These are phyloP conservation scores for Verticillium klebahnii DNA, from an alignment of 2,329 filamentous ascomycete genomes.

Conservation along the genomic window DNA sequence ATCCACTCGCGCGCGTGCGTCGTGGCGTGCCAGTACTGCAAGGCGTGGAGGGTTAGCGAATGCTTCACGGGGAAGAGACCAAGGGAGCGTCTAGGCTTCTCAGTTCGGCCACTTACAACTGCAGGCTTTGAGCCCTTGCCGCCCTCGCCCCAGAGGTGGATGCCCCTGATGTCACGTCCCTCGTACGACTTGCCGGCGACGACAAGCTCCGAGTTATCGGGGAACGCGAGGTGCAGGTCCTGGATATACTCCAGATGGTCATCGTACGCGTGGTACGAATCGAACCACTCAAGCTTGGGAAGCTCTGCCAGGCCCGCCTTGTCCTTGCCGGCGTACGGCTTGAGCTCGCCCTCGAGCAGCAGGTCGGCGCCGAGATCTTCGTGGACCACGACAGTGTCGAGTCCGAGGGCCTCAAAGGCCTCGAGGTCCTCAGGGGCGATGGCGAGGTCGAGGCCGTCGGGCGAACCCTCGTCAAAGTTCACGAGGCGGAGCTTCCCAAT, in stretches of 20 bases:
- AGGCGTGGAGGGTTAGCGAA: not conserved
- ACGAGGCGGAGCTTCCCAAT: conserved; percentile 19
- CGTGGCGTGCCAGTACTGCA: conserved; percentile 46
- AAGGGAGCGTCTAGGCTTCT: no score
- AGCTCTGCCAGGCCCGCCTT: conserved; percentile 13
- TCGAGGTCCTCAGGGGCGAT: conserved; percentile 17
- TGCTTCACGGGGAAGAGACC: not conserved
- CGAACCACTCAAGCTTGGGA: conserved; percentile 40
- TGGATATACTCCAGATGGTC: conserved; percentile 45
- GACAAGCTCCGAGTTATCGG: conserved; percentile 43
- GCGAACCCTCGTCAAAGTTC: conserved; percentile 10
- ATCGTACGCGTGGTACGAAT: conserved; percentile 46
- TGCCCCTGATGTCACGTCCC: conserved; percentile 54
- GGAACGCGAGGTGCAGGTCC: conserved; percentile 36
- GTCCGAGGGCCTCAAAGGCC: conserved; percentile 17
- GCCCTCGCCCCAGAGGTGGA: conserved; percentile 48
- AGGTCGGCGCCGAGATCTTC: conserved; percentile 17
- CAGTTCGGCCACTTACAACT: conserved; percentile 17
- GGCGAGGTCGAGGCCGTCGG: conserved; percentile 16
- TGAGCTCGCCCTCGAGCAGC: conserved; percentile 13
- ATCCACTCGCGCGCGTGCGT: conserved; percentile 61
- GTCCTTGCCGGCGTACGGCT: conserved; percentile 2
- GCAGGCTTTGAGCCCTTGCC: conserved; percentile 43
- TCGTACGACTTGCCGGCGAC: conserved; percentile 41
- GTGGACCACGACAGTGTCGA: conserved; percentile 15